Base-by-base conservation (phyloP, 2,329 filamentous ascomycete genomes). In the Emmonsiellopsis sp. region DNA sequence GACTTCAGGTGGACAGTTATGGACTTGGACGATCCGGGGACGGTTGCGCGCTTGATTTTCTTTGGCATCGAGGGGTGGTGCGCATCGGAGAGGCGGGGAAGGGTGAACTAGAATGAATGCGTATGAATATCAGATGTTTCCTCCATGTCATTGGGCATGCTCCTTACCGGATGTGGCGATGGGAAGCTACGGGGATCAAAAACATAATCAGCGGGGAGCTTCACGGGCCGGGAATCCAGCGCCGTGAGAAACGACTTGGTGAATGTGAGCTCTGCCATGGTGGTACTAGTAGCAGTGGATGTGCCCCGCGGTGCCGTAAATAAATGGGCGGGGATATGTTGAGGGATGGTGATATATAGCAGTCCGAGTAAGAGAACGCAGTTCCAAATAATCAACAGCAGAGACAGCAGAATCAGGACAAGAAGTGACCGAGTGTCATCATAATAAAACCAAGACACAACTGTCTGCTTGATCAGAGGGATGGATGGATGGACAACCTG, bases 201-300 rank as follows among this genome's bases (percentile, higher is more conserved):
- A 70, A 94, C 84, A 82, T 96, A 87, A 70, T 97, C 89, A 59
- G 87, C 77, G n/a, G 86, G 83, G 58, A 97, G 81, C 76, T 91
- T 94, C 63, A 84, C 71, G 7, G 90, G 86, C 49, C 85, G 84
- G 56, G 83, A 81, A 72, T 95, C 89, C 58, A 97, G 81, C 20
- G 83, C 80, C 51, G 84, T 77, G 61, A 98, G 83, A 71, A 95
- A 96, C 34, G 82, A 79, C 72, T 87, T 89, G 62, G 89, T 86
- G 70, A 96, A 97, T 50, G 83, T 76, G 56, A 91, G 73, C 79
- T 96, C 91, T n/a, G 86, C 79, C 86, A 91, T 91, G 60, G 56
- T 67, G 58, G 9, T n/a, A n/a, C n/a, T n/a, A n/a, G n/a, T 6
- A 26, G 5, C 11, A 15, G 45, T 20, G n/a, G 15, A 31, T 31